Evolutionary conservation across 768 basidiomycete genomes (phyloP), one percentile per base, ranked within the genome.

Genomic region (Antrodiella citrinella): DNA sequence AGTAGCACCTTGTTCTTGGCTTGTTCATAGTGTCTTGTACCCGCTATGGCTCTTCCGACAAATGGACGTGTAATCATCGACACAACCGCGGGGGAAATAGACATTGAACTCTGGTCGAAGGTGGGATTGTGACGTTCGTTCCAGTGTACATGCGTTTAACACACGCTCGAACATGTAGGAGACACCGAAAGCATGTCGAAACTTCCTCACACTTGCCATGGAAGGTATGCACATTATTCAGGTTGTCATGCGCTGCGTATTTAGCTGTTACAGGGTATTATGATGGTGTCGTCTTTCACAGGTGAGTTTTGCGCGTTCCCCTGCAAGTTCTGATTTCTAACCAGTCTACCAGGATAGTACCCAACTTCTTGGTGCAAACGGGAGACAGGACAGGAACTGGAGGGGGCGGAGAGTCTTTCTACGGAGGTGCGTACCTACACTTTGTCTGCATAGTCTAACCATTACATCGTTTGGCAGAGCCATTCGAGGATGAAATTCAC

Each of bases 301-400:
- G 94, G 87, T 88, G 60, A 20, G 57, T 47, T 26, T 13, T 5
- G 19, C 15, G 9, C 40, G 15, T 22, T 41, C 11, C 22, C 12
- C 15, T 15, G 21, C 49, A n/a, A 40, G 18, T 13, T n/a, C 3
- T n/a, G n/a, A n/a, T n/a, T n/a, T 10, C 22, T 4, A 1, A 2
- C 44, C 15, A 35, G 21, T n/a, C 19, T 21, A 39, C 18, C 52
- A 86, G 86, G n/a, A 73, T 97, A 35, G 86, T 97, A 2, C 88
- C 93, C 0, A 80, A 83, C 15, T 96, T 98, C 65, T 80, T 97
- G 41, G 87, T 96, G 0, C 96, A 98, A 65, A 93, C 93, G 1
- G 95, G 95, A 15, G 95, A 98, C 64, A 83, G 75, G 57, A 92
- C 92, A 0, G 91, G 92, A 1, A 91, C 90, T 0, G 96, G 96